Base-by-base conservation (phyloP, 345 rosid genomes). In the Linum trigynum region DNA sequence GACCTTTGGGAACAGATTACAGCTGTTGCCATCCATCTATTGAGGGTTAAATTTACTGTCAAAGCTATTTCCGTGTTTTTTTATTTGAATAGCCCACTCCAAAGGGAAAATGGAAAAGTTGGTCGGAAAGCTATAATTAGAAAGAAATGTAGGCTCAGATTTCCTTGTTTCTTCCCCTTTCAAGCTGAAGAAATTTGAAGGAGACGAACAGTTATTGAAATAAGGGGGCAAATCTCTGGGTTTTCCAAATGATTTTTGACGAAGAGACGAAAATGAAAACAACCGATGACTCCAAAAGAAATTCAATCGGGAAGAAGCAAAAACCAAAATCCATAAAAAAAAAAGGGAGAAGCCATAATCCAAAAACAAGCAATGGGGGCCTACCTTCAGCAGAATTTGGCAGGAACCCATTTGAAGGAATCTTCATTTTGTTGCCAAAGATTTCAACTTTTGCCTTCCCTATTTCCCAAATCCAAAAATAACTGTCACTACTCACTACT, bases 351-450 rank as follows among this genome's bases (percentile, higher is more conserved):
- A 38, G 3, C 7, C 5, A 4, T 35, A 67, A 62, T 14, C 36
- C 61, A 75, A 3, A 42, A 63, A 35, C 43, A 38, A 57, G 48
- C 7, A 32, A 23, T 72, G 39, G 70, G 56, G 66, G 59, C 48
- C 77, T 50, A 94, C 99, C 99, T 88, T 90, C 96, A 41, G 75
- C 76, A 59, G 85, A 75, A 72, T 78, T 87, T 6, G 89, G 69
- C 72, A 84, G 50, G 57, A 78, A 81, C 37, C 95, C 99, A 88
- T 85, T 90, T 67, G 95, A 67, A 69, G 88, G 88, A 82, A 84
- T 79, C 92, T 90, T 94, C 99, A 94, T 94, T 82, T 63, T 81
- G 12, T 9, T 9, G 53, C 15, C 53, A 7, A 10, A 48, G 53
- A 48, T 48, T 48, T 48, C 12, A 48, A 48, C 53, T 48, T 48